Evolutionary conservation across 1,284 basidiomycete genomes (phyloP).

Genomic region (Polyporus tsugae): DNA sequence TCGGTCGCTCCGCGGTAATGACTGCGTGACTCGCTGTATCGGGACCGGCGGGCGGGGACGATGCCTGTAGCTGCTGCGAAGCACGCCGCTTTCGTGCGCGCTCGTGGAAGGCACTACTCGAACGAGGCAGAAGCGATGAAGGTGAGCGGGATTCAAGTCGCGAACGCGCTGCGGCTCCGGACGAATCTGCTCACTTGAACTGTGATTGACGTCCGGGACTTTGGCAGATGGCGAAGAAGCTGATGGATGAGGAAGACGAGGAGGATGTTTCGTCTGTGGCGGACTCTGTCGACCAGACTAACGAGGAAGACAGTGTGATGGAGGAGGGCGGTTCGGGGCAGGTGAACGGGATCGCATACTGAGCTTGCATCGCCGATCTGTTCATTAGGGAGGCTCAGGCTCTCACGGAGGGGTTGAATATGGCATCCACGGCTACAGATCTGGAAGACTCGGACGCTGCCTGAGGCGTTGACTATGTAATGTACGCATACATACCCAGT

Average conservation of each 20-base stretch:
- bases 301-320: conserved; percentile 30
- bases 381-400: conserved; percentile 9
- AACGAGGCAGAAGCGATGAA: conserved; percentile 95
- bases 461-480: conserved; percentile 20
- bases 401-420: conserved; percentile 6
- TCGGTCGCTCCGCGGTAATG: not conserved
- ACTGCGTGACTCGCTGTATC: not conserved
- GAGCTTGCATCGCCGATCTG: conserved; percentile 6
- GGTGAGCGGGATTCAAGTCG: conserved; percentile 47
- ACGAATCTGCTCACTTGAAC: conserved; percentile 7
- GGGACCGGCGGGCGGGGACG: conserved; percentile 61
- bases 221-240: conserved; percentile 65
- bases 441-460: conserved; percentile 17
- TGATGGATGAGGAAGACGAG: conserved; percentile 75
- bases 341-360: conserved; percentile 41
- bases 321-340: conserved; percentile 38
- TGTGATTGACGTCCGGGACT: conserved; percentile 15
- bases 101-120: conserved; percentile 87
- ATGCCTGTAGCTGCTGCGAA: conserved; percentile 71
- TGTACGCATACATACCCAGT: conserved; percentile 21
- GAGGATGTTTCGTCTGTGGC: conserved; percentile 45
- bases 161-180: conserved; percentile 28
- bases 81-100: conserved; percentile 84
- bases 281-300: conserved; percentile 35
- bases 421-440: conserved; percentile 4